Percentiles rank a stretch among this genome's conserved stretches.
phyloP scores from a whole-genome alignment of 1,139 yeast genomes.

The Geotrichum restrictum region DNA sequence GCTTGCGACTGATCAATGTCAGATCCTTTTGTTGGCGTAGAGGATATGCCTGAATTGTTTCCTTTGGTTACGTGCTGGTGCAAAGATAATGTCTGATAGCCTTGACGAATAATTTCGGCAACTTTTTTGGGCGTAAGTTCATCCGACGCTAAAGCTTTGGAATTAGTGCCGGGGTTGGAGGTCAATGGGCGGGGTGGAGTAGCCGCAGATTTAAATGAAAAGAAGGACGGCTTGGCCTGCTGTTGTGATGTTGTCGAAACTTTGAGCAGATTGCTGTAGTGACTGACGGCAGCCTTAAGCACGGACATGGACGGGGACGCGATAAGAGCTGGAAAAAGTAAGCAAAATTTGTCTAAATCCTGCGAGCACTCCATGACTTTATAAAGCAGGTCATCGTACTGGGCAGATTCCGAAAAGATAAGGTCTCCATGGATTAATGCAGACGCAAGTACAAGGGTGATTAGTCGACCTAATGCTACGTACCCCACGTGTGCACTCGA shows the following conservation, averaged over 20 bases:
- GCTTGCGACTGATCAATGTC: conserved; percentile 6
- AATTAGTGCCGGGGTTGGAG: background rate
- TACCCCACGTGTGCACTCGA: conserved; percentile 12
- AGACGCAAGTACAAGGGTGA: conserved; percentile 32
- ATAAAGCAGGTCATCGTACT: conserved; percentile 39
- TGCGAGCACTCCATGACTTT: conserved; percentile 33
- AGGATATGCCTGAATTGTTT: conserved; percentile 18
- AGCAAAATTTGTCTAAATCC: conserved; percentile 28
- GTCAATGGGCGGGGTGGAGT: background rate
- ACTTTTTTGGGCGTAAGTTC: conserved; percentile 29
- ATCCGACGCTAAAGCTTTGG: conserved; percentile 1
- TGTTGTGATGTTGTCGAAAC: background rate
- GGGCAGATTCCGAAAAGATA: conserved; percentile 32
- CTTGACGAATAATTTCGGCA: conserved; percentile 31
- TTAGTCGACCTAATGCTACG: conserved; percentile 29
- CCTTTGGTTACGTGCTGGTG: conserved; percentile 24
- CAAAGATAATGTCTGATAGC: conserved; percentile 31
- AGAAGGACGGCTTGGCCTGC: conserved; percentile 6
- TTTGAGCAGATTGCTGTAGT: conserved; percentile 28
- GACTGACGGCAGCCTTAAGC: conserved; percentile 30
- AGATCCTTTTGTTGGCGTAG: background rate
- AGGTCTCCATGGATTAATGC: conserved; percentile 37
- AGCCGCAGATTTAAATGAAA: background rate
- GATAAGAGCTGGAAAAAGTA: conserved; percentile 21
- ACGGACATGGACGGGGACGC: conserved; percentile 27